phyloP scores from a whole-genome alignment of 345 rosid species.

The Citropsis articulata region DNA sequence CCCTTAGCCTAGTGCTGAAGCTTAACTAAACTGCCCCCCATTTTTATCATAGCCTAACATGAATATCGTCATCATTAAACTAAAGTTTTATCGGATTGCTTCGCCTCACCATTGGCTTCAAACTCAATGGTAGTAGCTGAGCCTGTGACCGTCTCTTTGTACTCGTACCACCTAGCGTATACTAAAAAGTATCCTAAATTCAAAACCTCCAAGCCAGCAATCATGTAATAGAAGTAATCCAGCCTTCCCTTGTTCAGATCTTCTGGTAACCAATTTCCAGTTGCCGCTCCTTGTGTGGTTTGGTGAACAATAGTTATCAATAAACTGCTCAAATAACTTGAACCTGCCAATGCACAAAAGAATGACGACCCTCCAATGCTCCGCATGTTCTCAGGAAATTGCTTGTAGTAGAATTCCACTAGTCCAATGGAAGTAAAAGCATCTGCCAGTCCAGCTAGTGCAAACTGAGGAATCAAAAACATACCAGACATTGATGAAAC shows the following conservation, averaged over 20 bases:
- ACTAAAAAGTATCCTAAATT: slow-evolving; percentile 38
- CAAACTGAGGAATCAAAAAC: slow-evolving; percentile 46
- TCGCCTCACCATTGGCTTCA: slow-evolving; percentile 13
- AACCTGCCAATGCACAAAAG: slow-evolving; percentile 38
- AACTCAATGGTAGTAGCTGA: neutral
- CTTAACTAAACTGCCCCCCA: no score
- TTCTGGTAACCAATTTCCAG: slow-evolving; percentile 48
- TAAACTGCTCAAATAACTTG: slow-evolving; percentile 40
- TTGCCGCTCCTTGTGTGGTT: slow-evolving; percentile 22
- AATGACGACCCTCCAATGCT: slow-evolving; percentile 47
- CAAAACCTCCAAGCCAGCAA: slow-evolving; percentile 31
- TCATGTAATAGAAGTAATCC: slow-evolving; percentile 42
- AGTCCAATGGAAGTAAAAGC: slow-evolving; percentile 41
- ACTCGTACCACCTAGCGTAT: slow-evolving; percentile 44
- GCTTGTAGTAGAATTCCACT: slow-evolving; percentile 54
- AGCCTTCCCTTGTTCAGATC: slow-evolving; percentile 54
- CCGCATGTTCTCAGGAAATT: slow-evolving; percentile 61
- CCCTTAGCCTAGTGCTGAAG: no score
- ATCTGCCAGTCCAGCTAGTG: slow-evolving; percentile 43
- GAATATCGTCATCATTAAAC: slow-evolving; percentile 6
- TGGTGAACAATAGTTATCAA: slow-evolving; percentile 40
- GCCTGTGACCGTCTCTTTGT: slow-evolving; percentile 19
- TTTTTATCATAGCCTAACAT: neutral
- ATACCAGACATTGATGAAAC: slow-evolving; percentile 48
- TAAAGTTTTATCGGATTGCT: slow-evolving; percentile 1